phyloP scores from a whole-genome alignment of 352 stramenopile genomes.

The Phytopythium cucurbitacearum region DNA sequence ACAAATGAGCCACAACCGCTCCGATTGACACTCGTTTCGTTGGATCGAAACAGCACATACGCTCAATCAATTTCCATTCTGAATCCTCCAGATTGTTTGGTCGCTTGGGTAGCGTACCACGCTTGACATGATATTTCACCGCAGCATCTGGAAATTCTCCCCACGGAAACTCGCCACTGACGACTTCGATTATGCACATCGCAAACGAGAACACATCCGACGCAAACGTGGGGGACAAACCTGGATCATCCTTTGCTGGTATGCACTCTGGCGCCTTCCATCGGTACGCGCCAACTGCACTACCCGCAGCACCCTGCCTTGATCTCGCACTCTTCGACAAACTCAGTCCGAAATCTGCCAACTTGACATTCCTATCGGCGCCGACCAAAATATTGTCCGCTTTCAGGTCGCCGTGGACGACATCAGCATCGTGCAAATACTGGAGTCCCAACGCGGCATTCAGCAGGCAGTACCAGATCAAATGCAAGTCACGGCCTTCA shows the following conservation, averaged over 20 bases:
- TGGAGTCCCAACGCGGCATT: constrained; percentile 21
- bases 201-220: constrained; percentile 14
- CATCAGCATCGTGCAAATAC: constrained; percentile 33
- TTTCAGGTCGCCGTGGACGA: constrained; percentile 75
- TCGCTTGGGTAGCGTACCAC: no score
- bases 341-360: constrained; percentile 14
- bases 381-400: constrained; percentile 64
- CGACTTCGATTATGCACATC: constrained; percentile 13
- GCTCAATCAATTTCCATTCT: no score
- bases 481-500: neutral
- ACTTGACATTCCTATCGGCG: constrained; percentile 9
- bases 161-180: constrained; percentile 8
- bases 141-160: neutral
- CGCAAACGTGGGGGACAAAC: neutral
- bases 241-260: neutral
- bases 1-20: no score
- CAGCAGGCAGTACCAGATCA: constrained; percentile 4
- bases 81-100: no score
- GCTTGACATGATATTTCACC: no score
- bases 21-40: no score
- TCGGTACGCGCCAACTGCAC: no score
- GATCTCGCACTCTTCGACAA: no score
- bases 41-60: no score
- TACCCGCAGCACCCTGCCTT: no score
- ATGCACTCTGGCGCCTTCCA: constrained; percentile 10